Evolutionary conservation across 768 basidiomycete genomes (phyloP).

Genomic region (Russula emetica): DNA sequence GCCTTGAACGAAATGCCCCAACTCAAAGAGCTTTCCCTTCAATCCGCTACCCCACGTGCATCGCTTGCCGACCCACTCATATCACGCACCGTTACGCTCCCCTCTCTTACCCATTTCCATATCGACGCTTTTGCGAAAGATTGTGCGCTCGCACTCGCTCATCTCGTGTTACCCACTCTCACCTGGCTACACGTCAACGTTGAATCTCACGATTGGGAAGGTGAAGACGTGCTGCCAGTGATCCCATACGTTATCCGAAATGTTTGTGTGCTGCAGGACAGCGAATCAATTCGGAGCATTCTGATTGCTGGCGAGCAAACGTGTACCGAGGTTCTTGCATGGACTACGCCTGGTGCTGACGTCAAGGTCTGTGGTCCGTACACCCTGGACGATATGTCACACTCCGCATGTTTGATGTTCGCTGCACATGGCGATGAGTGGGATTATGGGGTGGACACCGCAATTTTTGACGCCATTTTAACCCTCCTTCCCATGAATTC

Average conservation of each 20-base stretch:
- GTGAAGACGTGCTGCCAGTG: neutral
- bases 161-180: conserved; percentile 18
- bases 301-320: neutral
- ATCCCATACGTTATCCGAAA: neutral
- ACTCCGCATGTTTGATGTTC: neutral
- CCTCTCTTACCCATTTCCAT: neutral
- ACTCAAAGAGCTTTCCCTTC: conserved; percentile 10
- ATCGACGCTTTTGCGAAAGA: neutral
- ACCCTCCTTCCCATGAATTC: neutral
- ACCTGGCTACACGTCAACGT: neutral
- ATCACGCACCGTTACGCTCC: conserved; percentile 2
- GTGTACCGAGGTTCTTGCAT: neutral
- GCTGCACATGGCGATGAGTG: no score
- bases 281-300: conserved; percentile 7
- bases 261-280: conserved; percentile 4
- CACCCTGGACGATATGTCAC: no score
- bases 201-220: neutral
- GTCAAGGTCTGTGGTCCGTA: rapidly evolving
- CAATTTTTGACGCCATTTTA: neutral
- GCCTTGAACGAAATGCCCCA: conserved; percentile 17
- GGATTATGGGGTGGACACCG: no score
- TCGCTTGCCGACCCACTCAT: no score
- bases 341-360: conserved; percentile 3
- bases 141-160: conserved; percentile 3
- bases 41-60: neutral